These are phyloP conservation scores for Avicennia marina DNA, from an alignment of 257 asterid genomes.

Conservation along the genomic window DNA sequence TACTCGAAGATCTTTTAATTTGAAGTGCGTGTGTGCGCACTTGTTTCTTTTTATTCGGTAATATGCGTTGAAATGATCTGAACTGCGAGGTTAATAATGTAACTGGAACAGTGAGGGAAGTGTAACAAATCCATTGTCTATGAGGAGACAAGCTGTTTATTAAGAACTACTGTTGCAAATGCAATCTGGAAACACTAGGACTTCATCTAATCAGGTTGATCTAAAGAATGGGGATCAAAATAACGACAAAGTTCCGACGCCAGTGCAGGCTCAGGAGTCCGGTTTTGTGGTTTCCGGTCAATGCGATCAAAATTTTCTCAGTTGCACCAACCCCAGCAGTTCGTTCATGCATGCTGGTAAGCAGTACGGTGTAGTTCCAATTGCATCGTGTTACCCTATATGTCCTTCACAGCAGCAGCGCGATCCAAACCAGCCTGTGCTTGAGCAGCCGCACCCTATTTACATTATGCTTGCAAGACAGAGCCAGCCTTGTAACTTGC, in stretches of 20 bases:
- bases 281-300: slow-evolving; percentile 39
- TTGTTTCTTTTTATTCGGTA: background rate
- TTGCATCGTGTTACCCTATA: slow-evolving; percentile 47
- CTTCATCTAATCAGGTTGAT: slow-evolving; percentile 38
- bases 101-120: slow-evolving; percentile 72
- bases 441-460: slow-evolving; percentile 64
- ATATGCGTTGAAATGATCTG: background rate
- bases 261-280: slow-evolving; percentile 51
- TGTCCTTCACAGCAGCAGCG: slow-evolving; percentile 60
- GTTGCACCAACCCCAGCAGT: slow-evolving; percentile 55
- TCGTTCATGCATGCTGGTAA: slow-evolving; percentile 42
- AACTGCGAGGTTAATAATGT: slow-evolving; percentile 20
- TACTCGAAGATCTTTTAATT: too few relatives aligned
- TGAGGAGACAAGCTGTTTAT: slow-evolving; percentile 53
- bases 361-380: slow-evolving; percentile 52
- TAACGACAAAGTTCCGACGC: slow-evolving; percentile 39
- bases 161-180: slow-evolving; percentile 53
- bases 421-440: slow-evolving; percentile 37
- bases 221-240: slow-evolving; percentile 33
- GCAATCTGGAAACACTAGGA: slow-evolving; percentile 41
- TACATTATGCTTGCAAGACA: slow-evolving; percentile 52
- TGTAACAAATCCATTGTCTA: slow-evolving; percentile 48
- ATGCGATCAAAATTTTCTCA: slow-evolving; percentile 55
- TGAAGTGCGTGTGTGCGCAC: too few relatives aligned
- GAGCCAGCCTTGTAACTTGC: slow-evolving; percentile 44